Evolutionary conservation across 495 filamentous ascomycete species (phyloP).

Genomic region (Trichoderma orchidacearum): DNA sequence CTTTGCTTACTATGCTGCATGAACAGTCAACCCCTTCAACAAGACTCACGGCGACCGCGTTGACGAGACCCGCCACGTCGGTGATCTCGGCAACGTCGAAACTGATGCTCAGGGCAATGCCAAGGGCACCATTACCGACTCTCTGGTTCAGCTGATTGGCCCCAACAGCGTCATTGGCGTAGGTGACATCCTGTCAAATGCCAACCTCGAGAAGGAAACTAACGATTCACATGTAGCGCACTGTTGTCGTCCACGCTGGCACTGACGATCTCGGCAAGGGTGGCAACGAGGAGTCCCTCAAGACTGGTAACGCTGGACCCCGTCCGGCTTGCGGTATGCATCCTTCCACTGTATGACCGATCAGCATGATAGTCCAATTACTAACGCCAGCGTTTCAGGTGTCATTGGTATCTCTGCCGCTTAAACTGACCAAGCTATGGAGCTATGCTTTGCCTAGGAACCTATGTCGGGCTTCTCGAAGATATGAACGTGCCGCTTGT

Average conservation of each 20-base stretch:
- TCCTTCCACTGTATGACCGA: not conserved
- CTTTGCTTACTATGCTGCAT: not conserved
- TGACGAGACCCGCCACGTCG: slow-evolving; percentile 80
- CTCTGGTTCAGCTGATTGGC: slow-evolving; percentile 83
- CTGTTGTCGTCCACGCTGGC: slow-evolving; percentile 84
- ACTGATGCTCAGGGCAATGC: slow-evolving; percentile 85
- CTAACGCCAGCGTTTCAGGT: slow-evolving; percentile 24
- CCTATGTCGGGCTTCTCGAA: not conserved
- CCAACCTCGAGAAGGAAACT: not conserved
- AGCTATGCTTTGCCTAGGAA: not conserved
- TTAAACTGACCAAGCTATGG: slow-evolving; percentile 15
- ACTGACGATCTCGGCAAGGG: slow-evolving; percentile 93
- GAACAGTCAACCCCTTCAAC: slow-evolving; percentile 78
- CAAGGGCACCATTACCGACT: slow-evolving; percentile 61
- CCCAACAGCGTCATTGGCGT: slow-evolving; percentile 91
- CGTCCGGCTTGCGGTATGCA: slow-evolving; percentile 80
- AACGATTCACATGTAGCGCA: slow-evolving; percentile 45
- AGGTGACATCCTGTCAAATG: slow-evolving; percentile 21
- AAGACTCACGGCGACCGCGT: slow-evolving; percentile 82
- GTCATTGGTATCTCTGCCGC: slow-evolving; percentile 79
- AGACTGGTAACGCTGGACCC: slow-evolving; percentile 87
- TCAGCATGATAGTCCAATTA: slow-evolving; percentile 5
- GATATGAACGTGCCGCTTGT: not conserved
- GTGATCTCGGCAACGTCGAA: slow-evolving; percentile 93
- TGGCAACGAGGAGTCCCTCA: slow-evolving; percentile 82